Conservation (phyloP, 805 yeast genomes). For the Lipomyces mesembrius region DNA sequence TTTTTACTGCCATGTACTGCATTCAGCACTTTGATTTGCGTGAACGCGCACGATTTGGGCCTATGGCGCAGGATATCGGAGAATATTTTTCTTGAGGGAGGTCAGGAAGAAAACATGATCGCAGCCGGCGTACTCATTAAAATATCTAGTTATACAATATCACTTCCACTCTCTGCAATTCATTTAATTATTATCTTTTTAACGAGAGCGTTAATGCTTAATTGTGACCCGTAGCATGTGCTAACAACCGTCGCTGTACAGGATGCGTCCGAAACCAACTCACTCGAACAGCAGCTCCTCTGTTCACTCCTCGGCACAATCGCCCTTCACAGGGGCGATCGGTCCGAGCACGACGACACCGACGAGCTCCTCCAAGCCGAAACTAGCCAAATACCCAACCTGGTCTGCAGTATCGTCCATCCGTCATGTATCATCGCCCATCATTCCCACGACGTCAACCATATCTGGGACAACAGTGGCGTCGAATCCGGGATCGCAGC, state of each 20-base stretch:
- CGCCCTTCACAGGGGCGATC: background rate
- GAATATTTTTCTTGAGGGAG: background rate
- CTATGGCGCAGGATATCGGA: background rate
- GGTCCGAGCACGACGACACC: background rate
- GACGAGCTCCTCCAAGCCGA: slow-evolving; percentile 10
- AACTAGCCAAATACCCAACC: slow-evolving; percentile 16
- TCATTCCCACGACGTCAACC: background rate
- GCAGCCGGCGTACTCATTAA: background rate
- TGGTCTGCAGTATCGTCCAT: slow-evolving; percentile 18
- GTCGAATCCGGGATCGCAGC: background rate
- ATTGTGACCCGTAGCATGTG: background rate
- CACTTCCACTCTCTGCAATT: background rate
- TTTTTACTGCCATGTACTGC: background rate
- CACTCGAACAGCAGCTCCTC: slow-evolving; percentile 15
- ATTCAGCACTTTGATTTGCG: background rate
- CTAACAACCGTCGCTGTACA: slow-evolving; percentile 4
- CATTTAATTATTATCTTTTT: background rate
- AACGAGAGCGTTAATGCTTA: background rate
- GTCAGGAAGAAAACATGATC: background rate
- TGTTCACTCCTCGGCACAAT: background rate
- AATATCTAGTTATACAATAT: background rate
- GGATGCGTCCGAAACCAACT: slow-evolving; percentile 31
- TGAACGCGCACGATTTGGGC: background rate
- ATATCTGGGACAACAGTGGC: background rate
- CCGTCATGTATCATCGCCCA: background rate